Conservation (phyloP, 768 basidiomycete genomes). For the Glaciozyma antarctica region DNA sequence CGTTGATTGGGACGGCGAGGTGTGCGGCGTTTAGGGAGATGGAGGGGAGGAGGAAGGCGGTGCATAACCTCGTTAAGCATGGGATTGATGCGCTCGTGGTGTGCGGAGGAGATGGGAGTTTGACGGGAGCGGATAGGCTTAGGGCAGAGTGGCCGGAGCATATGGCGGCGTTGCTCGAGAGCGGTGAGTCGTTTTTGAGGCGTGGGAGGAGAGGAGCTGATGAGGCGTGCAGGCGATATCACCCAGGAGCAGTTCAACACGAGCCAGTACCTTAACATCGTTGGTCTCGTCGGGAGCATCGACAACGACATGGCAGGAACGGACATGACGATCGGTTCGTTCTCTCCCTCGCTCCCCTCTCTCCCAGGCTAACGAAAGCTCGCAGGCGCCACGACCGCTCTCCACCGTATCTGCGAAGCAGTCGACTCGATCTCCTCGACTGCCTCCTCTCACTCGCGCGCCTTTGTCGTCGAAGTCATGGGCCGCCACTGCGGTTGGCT, state of each 20-base stretch:
- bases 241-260: slow-evolving; percentile 58
- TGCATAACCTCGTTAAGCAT: slow-evolving; percentile 83
- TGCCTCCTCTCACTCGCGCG: slow-evolving; percentile 87
- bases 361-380: not conserved
- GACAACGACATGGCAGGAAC: slow-evolving; percentile 99
- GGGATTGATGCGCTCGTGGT: slow-evolving; percentile 96
- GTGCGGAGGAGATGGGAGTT: slow-evolving; percentile 92
- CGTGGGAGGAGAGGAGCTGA: not conserved
- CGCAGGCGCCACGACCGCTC: slow-evolving; percentile 65
- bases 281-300: slow-evolving; percentile 96
- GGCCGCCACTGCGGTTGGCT: slow-evolving; percentile 99
- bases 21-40: slow-evolving; percentile 70
- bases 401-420: slow-evolving; percentile 93
- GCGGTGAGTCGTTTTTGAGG: slow-evolving; percentile 46
- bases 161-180: slow-evolving; percentile 54
- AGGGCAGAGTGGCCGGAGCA: slow-evolving; percentile 89
- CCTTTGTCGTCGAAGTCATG: slow-evolving; percentile 98
- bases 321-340: slow-evolving; percentile 77
- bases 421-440: slow-evolving; percentile 98
- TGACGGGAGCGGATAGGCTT: slow-evolving; percentile 92
- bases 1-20: slow-evolving; percentile 86
- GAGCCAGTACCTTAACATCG: slow-evolving; percentile 81
- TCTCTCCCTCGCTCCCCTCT: not conserved
- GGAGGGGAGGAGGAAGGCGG: slow-evolving; percentile 82
- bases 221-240: slow-evolving; percentile 52